Conservation (phyloP, 2,329 filamentous ascomycete species). For the Pestalotiopsis sp. region DNA sequence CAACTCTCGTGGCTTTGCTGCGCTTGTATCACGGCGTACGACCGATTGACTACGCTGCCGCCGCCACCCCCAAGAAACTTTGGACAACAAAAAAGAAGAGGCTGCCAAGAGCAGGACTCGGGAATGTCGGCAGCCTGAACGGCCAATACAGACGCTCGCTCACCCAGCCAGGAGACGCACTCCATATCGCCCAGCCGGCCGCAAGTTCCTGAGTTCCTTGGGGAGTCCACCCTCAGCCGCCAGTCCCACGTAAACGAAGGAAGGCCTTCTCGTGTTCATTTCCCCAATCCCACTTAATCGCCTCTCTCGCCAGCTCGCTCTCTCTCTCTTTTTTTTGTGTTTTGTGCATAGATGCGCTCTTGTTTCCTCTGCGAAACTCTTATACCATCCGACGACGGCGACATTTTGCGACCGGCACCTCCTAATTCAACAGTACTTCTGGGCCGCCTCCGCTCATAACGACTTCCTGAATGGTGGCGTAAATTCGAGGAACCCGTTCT, state of each 20-base stretch:
- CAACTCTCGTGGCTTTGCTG: neutral
- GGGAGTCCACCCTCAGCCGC: neutral
- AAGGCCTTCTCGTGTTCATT: neutral
- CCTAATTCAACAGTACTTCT: neutral
- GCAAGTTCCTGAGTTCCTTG: slow-evolving; percentile 1
- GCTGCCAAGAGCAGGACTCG: neutral
- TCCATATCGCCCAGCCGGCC: slow-evolving; percentile 4
- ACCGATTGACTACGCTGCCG: neutral
- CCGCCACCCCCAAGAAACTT: neutral
- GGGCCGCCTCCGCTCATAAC: slow-evolving; percentile 3
- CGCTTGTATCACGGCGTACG: neutral
- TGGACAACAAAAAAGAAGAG: neutral
- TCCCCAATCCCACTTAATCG: neutral
- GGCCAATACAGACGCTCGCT: neutral
- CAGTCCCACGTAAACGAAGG: neutral
- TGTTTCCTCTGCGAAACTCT: neutral
- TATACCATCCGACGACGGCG: neutral
- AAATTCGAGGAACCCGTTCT: slow-evolving; percentile 15
- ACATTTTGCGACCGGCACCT: neutral
- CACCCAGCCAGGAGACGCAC: neutral
- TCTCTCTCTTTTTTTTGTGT: neutral
- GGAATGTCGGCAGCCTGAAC: neutral
- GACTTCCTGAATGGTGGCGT: slow-evolving; percentile 25
- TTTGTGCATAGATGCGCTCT: neutral
- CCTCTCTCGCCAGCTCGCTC: neutral